Evolutionary conservation across 192 early-diverging fungal genomes (phyloP).

Genomic region (Backusella circina): DNA sequence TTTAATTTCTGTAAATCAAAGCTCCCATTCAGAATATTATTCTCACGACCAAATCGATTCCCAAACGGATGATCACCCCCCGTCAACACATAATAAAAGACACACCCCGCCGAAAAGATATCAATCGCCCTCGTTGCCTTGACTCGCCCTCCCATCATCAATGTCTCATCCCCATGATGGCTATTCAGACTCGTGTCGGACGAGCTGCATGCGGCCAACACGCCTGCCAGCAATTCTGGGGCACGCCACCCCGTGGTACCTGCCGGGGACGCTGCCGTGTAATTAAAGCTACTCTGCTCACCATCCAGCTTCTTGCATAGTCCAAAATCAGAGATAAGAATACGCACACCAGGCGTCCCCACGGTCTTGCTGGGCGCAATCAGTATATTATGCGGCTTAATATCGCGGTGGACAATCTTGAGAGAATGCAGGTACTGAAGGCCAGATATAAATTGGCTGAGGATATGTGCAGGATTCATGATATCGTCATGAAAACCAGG

Average conservation of each 20-base stretch:
- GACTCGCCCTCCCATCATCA: constrained; percentile 16
- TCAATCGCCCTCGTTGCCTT: constrained; percentile 86
- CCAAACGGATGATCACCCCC: constrained; percentile 94
- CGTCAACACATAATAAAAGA: constrained; percentile 90
- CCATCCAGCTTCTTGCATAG: constrained; percentile 91
- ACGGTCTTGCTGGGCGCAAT: constrained; percentile 58
- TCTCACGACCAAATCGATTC: constrained; percentile 82
- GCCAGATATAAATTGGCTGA: constrained; percentile 84
- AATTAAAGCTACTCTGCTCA: constrained; percentile 91
- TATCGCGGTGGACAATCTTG: constrained; percentile 97
- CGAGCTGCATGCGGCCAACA: constrained; percentile 1
- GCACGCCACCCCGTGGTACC: constrained; percentile 98
- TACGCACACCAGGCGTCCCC: constrained; percentile 39
- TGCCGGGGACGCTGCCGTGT: constrained; percentile 73
- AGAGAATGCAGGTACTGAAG: constrained; percentile 88
- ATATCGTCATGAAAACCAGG: constrained; percentile 39
- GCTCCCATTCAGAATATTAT: constrained; percentile 79
- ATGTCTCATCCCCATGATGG: neutral
- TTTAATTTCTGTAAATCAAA: constrained; percentile 74
- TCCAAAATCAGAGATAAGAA: constrained; percentile 97
- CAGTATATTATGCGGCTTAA: constrained; percentile 96
- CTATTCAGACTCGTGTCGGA: neutral
- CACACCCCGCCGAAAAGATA: constrained; percentile 93
- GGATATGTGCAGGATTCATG: constrained; percentile 60
- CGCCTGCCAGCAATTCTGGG: constrained; percentile 68